Evolutionary conservation across 2,329 filamentous ascomycete species (phyloP).

Genomic region (Aspergillus sergii): DNA sequence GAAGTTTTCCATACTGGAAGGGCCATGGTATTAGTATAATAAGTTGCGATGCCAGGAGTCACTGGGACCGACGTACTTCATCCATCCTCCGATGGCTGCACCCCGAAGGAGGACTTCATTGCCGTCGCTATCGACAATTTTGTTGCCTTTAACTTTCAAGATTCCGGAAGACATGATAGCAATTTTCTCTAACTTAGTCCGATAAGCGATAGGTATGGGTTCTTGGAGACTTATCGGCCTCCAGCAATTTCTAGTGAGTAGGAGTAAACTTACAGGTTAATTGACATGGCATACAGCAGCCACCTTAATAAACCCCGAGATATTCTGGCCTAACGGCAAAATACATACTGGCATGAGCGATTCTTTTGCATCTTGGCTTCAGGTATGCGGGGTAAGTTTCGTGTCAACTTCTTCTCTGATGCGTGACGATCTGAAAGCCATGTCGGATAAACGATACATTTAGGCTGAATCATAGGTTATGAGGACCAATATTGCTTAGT

Average conservation of each 20-base stretch:
- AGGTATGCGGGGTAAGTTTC: conserved; percentile 1
- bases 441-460: conserved; percentile 2
- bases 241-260: not conserved
- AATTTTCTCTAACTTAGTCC: not conserved
- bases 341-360: not conserved
- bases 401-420: too few relatives aligned
- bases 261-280: not conserved
- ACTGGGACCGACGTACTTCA: conserved; percentile 37
- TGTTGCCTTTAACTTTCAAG: conserved; percentile 45
- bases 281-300: not conserved
- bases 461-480: not conserved
- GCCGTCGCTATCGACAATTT: conserved; percentile 51
- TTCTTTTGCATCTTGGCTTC: not conserved
- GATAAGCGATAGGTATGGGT: not conserved
- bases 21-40: conserved; percentile 15
- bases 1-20: conserved; percentile 60
- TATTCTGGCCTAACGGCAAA: not conserved
- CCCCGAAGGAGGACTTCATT: conserved; percentile 53
- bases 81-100: conserved; percentile 50
- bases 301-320: not conserved
- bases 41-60: not conserved
- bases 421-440: not conserved
- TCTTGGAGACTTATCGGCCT: not conserved
- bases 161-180: conserved; percentile 37
- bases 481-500: not conserved